Conservation (phyloP, 108 stramenopile genomes). For the Mayamaea pseudoterrestris region DNA sequence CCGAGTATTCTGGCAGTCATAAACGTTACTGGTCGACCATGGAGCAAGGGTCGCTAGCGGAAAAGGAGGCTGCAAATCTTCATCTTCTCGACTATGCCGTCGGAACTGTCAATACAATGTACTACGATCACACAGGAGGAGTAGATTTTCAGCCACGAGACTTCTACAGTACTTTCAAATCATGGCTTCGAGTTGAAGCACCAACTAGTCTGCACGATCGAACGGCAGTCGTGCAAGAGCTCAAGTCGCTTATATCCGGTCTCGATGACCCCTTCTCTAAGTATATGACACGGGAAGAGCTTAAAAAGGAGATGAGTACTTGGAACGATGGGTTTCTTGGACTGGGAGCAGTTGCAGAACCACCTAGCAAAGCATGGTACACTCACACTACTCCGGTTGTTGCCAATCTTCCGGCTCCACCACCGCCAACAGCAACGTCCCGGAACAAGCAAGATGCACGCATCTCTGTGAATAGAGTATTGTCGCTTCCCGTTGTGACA, state of each 20-base stretch:
- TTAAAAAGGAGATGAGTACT: constrained; percentile 31
- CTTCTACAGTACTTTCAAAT: constrained; percentile 48
- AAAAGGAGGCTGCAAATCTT: constrained; percentile 35
- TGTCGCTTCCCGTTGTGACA: constrained; percentile 55
- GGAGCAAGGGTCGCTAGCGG: constrained; percentile 5
- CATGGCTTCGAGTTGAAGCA: constrained; percentile 13
- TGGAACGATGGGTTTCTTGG: constrained; percentile 46
- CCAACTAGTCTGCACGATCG: constrained; percentile 23
- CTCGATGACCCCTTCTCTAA: constrained; percentile 66
- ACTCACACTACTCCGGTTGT: too few species aligned
- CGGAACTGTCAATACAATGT: constrained; percentile 67
- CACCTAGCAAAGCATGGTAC: constrained; percentile 12
- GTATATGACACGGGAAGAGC: constrained; percentile 67
- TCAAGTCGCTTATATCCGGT: constrained; percentile 47
- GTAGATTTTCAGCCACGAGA: constrained; percentile 37
- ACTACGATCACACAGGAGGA: constrained; percentile 70
- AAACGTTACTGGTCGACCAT: constrained; percentile 21
- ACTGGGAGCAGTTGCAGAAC: constrained; percentile 51
- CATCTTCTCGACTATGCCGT: constrained; percentile 64
- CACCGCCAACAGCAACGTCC: not conserved
- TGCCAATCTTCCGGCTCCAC: not conserved
- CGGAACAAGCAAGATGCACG: not conserved
- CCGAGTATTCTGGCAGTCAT: too few species aligned
- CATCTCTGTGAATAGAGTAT: constrained; percentile 18
- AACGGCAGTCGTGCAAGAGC: constrained; percentile 36